These are phyloP conservation scores for Chlamydomonas incerta DNA, from an alignment of 139 green algal species.

Conservation along the genomic window DNA sequence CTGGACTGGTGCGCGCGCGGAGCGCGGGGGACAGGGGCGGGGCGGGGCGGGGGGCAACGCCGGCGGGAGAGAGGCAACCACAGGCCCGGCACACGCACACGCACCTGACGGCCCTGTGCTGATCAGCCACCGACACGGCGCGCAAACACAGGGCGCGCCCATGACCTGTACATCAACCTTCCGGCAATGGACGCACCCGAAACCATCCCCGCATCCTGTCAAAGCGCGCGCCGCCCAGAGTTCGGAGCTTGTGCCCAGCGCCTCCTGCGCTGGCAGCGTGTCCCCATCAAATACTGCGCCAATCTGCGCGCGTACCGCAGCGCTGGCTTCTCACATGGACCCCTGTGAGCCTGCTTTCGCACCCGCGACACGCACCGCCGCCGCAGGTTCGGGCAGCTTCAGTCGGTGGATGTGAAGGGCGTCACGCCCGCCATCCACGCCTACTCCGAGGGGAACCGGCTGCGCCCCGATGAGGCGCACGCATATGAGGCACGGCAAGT, in stretches of 20 bases:
- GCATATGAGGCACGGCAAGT: slow-evolving; percentile 25
- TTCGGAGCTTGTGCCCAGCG: too few species aligned
- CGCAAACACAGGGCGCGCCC: too few species aligned
- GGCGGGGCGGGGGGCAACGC: neutral
- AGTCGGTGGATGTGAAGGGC: slow-evolving; percentile 72
- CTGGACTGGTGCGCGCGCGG: slow-evolving; percentile 71
- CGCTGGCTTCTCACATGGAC: neutral
- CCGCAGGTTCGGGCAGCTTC: slow-evolving; percentile 81
- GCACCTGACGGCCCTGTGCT: too few species aligned
- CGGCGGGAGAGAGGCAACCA: too few species aligned
- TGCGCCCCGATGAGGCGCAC: slow-evolving; percentile 64
- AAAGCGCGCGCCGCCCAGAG: too few species aligned
- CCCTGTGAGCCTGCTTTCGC: neutral
- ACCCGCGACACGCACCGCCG: neutral
- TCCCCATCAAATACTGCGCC: too few species aligned
- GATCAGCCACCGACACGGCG: too few species aligned
- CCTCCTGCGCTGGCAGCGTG: too few species aligned
- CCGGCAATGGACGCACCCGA: too few species aligned
- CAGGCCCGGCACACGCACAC: neutral
- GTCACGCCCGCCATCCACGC: slow-evolving; percentile 71
- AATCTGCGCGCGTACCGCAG: too few species aligned
- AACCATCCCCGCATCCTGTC: too few species aligned
- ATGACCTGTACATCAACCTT: too few species aligned
- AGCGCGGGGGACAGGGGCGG: neutral
- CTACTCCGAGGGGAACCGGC: slow-evolving; percentile 51